Base-by-base conservation (phyloP, 345 rosid genomes). In the Salix udensis region DNA sequence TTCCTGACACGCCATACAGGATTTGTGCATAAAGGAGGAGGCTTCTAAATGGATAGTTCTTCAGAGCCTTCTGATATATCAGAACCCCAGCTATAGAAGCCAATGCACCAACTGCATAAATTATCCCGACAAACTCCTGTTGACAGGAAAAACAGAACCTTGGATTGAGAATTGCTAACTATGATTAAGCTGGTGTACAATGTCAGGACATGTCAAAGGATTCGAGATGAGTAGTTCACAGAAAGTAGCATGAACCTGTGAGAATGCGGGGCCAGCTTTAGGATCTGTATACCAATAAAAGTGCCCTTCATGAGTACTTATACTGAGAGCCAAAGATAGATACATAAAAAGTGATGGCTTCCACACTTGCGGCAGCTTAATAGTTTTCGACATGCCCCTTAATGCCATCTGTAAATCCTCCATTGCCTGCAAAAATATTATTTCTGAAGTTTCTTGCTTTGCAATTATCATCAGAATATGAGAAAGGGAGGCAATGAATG, bases 211-310 rank as follows among this genome's bases (percentile, higher is more conserved):
- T 21, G 60, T 8, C 24, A 21, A 53, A 7, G 24, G 23, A 53
- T 53, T 28, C 30, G 13, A 61, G 70, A 74, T 28, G 68, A 30
- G 23, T 26, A 31, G 34, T 16, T 65, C 7, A 65, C 9, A 31
- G 18, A 36, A 65, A 65, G 37, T 26, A 65, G 39, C 0, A 34
- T 24, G 44, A 76, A 88, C 92, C 89, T 93, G 94, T 26, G 97
- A 91, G 74, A 92, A 90, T 65, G 90, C 95, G 5, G 95, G 97
- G 9, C 97, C 97, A 68, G 87, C 91, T 67, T 75, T 80, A 9
- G 97, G 89, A 78, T 92, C 90, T 74, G 97, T 91, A 81, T 84
- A 91, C 97, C 97, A 92, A 78, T 92, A 92, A 79, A 92, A 91
- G 55, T 87, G 89, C 72, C 85, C 97, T 86, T 93, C 97, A 73